phyloP scores from a whole-genome alignment of 2,329 filamentous ascomycete genomes.

The Fusarium verticillioides region DNA sequence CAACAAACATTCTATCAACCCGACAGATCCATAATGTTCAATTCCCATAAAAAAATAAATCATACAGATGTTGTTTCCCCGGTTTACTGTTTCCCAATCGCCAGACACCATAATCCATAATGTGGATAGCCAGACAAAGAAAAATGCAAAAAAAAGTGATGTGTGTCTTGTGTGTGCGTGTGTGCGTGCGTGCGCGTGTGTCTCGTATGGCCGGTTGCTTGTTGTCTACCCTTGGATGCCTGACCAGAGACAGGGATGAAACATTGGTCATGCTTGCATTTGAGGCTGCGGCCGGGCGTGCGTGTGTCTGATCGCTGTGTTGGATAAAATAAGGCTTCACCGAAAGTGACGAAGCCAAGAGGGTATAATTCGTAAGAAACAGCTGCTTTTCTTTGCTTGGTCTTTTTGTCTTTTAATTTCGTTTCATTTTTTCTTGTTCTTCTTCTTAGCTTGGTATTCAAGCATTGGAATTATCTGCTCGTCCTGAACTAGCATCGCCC shows the following conservation, averaged over 20 bases:
- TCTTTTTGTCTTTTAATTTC: conserved; percentile 13
- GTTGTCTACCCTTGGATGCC: background rate
- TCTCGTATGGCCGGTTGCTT: conserved; percentile 5
- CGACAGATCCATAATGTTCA: conserved; percentile 2
- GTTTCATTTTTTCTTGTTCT: background rate
- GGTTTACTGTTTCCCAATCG: conserved; percentile 32
- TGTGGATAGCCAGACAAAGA: conserved; percentile 20
- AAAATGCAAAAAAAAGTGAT: conserved; percentile 7
- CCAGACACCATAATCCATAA: conserved; percentile 39
- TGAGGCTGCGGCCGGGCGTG: conserved; percentile 35
- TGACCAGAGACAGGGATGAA: conserved; percentile 16
- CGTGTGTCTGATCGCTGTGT: conserved; percentile 4
- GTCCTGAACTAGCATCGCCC: conserved; percentile 45
- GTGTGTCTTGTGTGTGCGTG: background rate
- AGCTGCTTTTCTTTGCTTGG: conserved; percentile 26
- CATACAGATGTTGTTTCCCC: conserved; percentile 26
- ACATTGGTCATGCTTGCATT: conserved; percentile 23
- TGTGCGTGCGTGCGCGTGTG: background rate
- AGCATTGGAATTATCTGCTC: conserved; percentile 35
- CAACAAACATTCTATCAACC: conserved; percentile 13
- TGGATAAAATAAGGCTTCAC: conserved; percentile 12
- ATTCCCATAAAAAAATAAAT: conserved; percentile 14
- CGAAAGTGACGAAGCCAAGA: conserved; percentile 10
- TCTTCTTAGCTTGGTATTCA: conserved; percentile 5
- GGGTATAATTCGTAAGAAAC: conserved; percentile 40